phyloP scores from a whole-genome alignment of 306 rosid genomes.

The Vigna angularis region DNA sequence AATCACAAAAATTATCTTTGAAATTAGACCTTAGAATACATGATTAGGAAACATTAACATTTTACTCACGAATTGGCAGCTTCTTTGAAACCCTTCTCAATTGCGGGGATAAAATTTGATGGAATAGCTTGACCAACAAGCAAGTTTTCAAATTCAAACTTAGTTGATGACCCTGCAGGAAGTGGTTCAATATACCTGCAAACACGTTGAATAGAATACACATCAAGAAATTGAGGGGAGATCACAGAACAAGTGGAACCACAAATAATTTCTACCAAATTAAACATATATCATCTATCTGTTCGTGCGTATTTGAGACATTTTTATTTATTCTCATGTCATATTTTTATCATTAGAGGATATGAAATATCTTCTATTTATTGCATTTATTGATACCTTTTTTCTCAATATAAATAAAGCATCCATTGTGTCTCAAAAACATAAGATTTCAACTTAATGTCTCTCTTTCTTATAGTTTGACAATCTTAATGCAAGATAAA shows the following conservation, averaged over 20 bases:
- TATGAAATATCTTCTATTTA: no score
- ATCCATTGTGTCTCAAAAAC: no score
- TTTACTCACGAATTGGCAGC: slow-evolving; percentile 93
- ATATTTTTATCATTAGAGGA: no score
- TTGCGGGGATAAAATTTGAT: slow-evolving; percentile 90
- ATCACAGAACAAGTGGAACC: slow-evolving; percentile 2
- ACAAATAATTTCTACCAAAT: slow-evolving; percentile 22
- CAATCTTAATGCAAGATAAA: neutral
- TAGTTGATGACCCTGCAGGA: slow-evolving; percentile 74
- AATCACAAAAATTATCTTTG: slow-evolving; percentile 5
- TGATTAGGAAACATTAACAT: slow-evolving; percentile 14
- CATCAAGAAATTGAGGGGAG: slow-evolving; percentile 22
- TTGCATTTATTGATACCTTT: no score
- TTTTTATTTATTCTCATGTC: no score
- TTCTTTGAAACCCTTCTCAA: slow-evolving; percentile 97
- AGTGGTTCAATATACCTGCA: slow-evolving; percentile 93
- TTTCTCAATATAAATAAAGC: no score
- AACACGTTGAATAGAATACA: slow-evolving; percentile 21
- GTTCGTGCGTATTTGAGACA: neutral
- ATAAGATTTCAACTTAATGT: no score
- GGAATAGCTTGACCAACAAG: slow-evolving; percentile 98
- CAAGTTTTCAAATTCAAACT: slow-evolving; percentile 93
- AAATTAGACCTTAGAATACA: neutral
- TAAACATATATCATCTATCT: slow-evolving; percentile 13
- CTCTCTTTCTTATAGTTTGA: no score